Evolutionary conservation across 2,329 filamentous ascomycete genomes (phyloP).

Genomic region (Fusarium armeniacum): DNA sequence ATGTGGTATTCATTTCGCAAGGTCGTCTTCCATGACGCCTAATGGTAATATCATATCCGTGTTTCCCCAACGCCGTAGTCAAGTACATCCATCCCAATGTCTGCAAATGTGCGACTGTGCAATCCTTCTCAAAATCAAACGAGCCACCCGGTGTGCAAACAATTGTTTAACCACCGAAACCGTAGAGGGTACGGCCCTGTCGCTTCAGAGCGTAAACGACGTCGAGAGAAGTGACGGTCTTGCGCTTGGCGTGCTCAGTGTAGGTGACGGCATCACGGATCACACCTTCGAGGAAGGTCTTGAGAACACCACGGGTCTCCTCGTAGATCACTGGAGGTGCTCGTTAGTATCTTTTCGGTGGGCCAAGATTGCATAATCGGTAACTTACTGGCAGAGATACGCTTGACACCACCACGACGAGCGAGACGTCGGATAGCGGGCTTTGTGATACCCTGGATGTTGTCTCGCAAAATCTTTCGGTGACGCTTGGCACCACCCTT

Average conservation of each 20-base stretch:
- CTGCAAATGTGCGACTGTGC: conserved; percentile 31
- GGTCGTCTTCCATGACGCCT: conserved; percentile 56
- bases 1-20: conserved; percentile 52
- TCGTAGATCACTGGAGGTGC: conserved; percentile 75
- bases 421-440: conserved; percentile 98
- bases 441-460: conserved; percentile 99
- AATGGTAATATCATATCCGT: conserved; percentile 51
- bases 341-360: conserved; percentile 29
- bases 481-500: conserved; percentile 99
- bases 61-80: conserved; percentile 52
- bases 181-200: conserved; percentile 84
- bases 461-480: conserved; percentile 99
- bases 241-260: conserved; percentile 85
- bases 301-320: conserved; percentile 82
- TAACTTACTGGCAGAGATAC: conserved; percentile 92
- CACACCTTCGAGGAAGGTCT: conserved; percentile 83
- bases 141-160: conserved; percentile 19
- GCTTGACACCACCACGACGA: conserved; percentile 99
- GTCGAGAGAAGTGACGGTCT: conserved; percentile 80
- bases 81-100: conserved; percentile 47
- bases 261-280: conserved; percentile 84
- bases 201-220: conserved; percentile 78
- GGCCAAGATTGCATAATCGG: conserved; percentile 24
- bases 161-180: conserved; percentile 83
- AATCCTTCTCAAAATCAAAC: conserved; percentile 35